Base-by-base conservation (phyloP, 2,329 filamentous ascomycete genomes). In the Aureobasidium subglaciale region DNA sequence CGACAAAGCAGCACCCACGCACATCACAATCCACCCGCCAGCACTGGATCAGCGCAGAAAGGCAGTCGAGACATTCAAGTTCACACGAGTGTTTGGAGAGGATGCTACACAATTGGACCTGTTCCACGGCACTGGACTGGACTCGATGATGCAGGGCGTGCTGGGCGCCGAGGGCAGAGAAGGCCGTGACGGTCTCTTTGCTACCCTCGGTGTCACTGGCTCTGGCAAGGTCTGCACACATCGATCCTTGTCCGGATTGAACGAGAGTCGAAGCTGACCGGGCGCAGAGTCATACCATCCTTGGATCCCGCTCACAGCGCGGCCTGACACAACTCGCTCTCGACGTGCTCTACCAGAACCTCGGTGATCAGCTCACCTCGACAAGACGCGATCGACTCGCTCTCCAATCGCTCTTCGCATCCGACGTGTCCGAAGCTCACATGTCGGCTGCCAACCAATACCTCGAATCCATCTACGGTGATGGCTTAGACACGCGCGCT, bases 61-160 rank as follows among this genome's bases (percentile, higher is more conserved):
- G 63, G 90, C 91, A 1, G 83, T 96, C 32, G 93, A 99, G 70
- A 90, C 87, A 67, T 99, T 97, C 68, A 88, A 86, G 1, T 99
- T 99, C 67, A 99, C 93, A 0, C 84, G 84, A 59, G 90, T 99
- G 1, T 96, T 97, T 63, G 87, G 95, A 63, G 91, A 97, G 67
- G 79, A 87, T 64, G 85, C 90, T 1, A 82, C 81, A 6, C 93
- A 99, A 67, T 76, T 93, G 25, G 90, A 96, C 65, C 73, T 99
- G 9, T 96, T 99, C 67, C 80, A 89, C 61, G 85, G 85, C 65
- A 88, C 87, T 0, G 86, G 86, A 22, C 82, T 96, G 41, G 74
- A 87, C 13, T 79, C 83, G 1, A 76, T 96, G 40, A 80, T 96
- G 6, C 85, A 92, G 64, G 90, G 89, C 18, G 90, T 96, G 3